Conservation (phyloP, 257 asterid genomes). For the Jaltomata sinuosa region DNA sequence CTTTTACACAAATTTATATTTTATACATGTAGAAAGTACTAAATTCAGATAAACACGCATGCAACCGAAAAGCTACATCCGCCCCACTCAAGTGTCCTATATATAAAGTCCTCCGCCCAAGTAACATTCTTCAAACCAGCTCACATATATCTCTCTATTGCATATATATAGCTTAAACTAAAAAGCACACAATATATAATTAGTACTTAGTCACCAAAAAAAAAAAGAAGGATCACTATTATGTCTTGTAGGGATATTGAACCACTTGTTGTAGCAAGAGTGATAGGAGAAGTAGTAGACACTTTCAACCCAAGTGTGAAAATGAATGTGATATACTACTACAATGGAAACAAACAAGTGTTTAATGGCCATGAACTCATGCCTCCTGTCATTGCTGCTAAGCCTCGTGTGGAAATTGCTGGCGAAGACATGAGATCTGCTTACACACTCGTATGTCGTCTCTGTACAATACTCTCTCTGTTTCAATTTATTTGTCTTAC, state of each 20-base stretch:
- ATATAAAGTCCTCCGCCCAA: neutral
- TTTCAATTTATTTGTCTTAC: neutral
- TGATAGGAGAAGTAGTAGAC: slow-evolving; percentile 77
- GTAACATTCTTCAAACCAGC: neutral
- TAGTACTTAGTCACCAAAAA: neutral
- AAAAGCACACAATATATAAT: neutral
- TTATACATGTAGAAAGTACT: neutral
- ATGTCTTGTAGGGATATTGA: slow-evolving; percentile 29
- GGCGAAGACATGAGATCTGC: slow-evolving; percentile 81
- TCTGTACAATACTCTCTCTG: neutral
- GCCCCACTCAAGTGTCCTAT: neutral
- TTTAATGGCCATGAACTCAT: slow-evolving; percentile 73
- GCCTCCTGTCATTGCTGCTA: slow-evolving; percentile 45
- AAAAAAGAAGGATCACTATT: neutral
- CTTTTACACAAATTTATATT: neutral
- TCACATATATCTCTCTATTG: neutral
- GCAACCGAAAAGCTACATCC: no score
- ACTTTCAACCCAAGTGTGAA: slow-evolving; percentile 55
- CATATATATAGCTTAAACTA: neutral
- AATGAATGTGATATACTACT: slow-evolving; percentile 32
- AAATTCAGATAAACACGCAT: neutral
- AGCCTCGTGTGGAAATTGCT: slow-evolving; percentile 69
- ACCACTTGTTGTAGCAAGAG: slow-evolving; percentile 63
- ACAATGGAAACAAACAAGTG: slow-evolving; percentile 36
- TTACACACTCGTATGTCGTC: slow-evolving; percentile 56